phyloP scores from a whole-genome alignment of 768 basidiomycete species.

The Naganishia randhawae region DNA sequence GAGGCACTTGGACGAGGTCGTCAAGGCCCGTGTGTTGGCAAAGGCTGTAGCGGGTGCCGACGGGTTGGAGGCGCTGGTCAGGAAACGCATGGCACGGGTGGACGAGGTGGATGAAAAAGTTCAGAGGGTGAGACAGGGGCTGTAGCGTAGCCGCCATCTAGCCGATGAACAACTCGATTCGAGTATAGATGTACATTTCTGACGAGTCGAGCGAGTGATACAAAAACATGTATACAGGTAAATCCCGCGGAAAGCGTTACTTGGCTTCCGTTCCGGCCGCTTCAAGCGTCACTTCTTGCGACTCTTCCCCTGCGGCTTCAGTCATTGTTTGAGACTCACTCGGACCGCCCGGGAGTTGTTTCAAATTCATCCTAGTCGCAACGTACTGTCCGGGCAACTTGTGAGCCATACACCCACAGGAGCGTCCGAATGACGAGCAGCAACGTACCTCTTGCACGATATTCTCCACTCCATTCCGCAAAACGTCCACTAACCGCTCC shows the following conservation, averaged over 20 bases:
- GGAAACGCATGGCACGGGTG: slow-evolving; percentile 19
- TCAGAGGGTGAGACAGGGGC: not conserved
- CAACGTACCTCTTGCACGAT: slow-evolving; percentile 70
- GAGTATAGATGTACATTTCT: not conserved
- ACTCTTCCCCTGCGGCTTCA: not conserved
- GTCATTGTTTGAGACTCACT: not conserved
- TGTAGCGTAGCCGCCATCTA: not conserved
- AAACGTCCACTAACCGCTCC: slow-evolving; percentile 80
- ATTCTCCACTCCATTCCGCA: slow-evolving; percentile 80
- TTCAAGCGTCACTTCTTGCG: not conserved
- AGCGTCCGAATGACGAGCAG: not conserved
- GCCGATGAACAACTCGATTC: not conserved
- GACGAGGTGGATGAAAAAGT: slow-evolving; percentile 29
- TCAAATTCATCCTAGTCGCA: slow-evolving; percentile 18
- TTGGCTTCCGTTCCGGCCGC: not conserved
- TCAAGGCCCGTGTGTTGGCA: slow-evolving; percentile 36
- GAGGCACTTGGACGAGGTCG: slow-evolving; percentile 40
- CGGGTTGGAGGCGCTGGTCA: slow-evolving; percentile 24
- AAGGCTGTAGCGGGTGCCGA: slow-evolving; percentile 25
- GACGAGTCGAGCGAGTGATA: not conserved
- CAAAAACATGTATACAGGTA: not conserved
- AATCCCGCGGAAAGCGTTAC: not conserved
- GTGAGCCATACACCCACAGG: not conserved
- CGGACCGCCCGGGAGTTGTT: not conserved
- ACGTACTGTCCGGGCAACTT: too few species aligned